Evolutionary conservation across 306 rosid genomes (phyloP).

Genomic region (Medicago truncatula): MtrunA17r5.0-ANR NC_053047.1:2420501-2421000

Average conservation of each 20-base stretch:
- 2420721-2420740: conserved; percentile 81
- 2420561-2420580: no score
- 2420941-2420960: conserved; percentile 72
- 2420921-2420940: conserved; percentile 74
- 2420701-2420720: conserved; percentile 96
- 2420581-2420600: background rate
- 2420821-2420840: conserved; percentile 46
- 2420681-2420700: conserved; percentile 71
- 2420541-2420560: background rate
- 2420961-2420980: conserved; percentile 62
- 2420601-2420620: background rate
- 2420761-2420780: conserved; percentile 37
- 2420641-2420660: background rate
- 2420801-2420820: conserved; percentile 42
- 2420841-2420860: conserved; percentile 39
- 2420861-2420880: conserved; percentile 48
- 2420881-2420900: conserved; percentile 44
- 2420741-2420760: conserved; percentile 48
- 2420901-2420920: conserved; percentile 74
- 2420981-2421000: conserved; percentile 9
- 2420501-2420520: no score
- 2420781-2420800: conserved; percentile 40
- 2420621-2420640: background rate
- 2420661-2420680: background rate
- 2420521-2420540: background rate